Evolutionary conservation across 2,329 filamentous ascomycete species (phyloP).

Genomic region (Esteya vermicola): DNA sequence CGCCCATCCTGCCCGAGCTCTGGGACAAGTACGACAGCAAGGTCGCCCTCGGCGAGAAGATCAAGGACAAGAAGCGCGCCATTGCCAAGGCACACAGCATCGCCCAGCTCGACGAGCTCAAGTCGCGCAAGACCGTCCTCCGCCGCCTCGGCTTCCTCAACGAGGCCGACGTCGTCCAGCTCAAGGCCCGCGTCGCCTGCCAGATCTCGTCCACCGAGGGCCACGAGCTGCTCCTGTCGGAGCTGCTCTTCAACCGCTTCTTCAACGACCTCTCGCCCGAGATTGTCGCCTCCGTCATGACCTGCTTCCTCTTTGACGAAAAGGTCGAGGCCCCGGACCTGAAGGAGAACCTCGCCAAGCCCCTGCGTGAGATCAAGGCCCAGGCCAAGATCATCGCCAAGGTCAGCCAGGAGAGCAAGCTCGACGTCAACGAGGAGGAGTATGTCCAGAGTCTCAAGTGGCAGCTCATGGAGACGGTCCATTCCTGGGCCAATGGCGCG

Average conservation of each 20-base stretch:
- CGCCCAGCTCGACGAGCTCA: conserved; percentile 88
- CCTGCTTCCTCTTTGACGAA: conserved; percentile 95
- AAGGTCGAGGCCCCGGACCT: conserved; percentile 68
- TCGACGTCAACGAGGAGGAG: conserved; percentile 87
- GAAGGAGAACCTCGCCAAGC: conserved; percentile 74
- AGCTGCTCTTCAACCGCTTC: conserved; percentile 91
- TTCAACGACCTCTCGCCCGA: conserved; percentile 93
- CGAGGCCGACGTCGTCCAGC: conserved; percentile 84
- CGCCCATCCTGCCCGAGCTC: conserved; percentile 65
- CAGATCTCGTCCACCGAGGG: conserved; percentile 87
- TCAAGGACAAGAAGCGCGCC: conserved; percentile 78
- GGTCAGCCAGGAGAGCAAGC: conserved; percentile 86
- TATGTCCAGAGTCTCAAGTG: conserved; percentile 83
- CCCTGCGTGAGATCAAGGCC: conserved; percentile 71
- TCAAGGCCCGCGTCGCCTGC: conserved; percentile 94
- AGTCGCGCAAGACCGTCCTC: conserved; percentile 87
- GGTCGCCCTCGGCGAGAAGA: conserved; percentile 58
- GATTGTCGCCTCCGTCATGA: conserved; percentile 71
- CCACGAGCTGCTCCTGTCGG: conserved; percentile 84
- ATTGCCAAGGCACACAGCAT: conserved; percentile 77
- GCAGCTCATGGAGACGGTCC: conserved; percentile 94
- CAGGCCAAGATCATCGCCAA: conserved; percentile 85
- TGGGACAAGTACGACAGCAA: conserved; percentile 83
- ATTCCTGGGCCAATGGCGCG: conserved; percentile 78
- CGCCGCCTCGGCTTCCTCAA: conserved; percentile 92